Conservation (phyloP, 2,329 filamentous ascomycete genomes). For the Cercospora sp. region DNA sequence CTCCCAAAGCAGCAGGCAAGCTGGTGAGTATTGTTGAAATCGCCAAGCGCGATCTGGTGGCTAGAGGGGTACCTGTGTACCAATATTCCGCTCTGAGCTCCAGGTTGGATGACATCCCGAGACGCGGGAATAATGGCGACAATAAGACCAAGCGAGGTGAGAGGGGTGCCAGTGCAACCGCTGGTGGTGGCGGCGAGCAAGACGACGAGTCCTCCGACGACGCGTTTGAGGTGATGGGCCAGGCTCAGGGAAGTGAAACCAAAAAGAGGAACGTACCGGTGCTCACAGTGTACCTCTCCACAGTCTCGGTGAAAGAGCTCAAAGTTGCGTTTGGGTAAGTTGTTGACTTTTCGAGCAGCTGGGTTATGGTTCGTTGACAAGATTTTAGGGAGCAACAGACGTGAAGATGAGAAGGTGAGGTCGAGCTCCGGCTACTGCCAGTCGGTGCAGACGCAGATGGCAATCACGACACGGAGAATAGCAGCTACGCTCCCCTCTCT, state of each 20-base stretch:
- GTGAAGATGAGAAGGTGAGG: constrained; percentile 10
- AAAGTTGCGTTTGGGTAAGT: constrained; percentile 48
- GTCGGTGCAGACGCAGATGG: too few species aligned
- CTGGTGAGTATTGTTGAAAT: constrained; percentile 69
- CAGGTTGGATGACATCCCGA: constrained; percentile 31
- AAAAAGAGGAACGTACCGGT: constrained; percentile 53
- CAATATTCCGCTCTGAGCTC: constrained; percentile 38
- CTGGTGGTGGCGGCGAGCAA: constrained; percentile 15
- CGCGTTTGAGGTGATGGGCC: constrained; percentile 35
- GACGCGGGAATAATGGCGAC: not conserved
- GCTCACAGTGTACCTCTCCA: constrained; percentile 62
- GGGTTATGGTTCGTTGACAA: constrained; percentile 7
- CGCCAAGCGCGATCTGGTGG: constrained; percentile 41
- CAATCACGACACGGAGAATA: too few species aligned
- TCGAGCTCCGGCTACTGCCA: not conserved
- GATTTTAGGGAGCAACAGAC: constrained; percentile 15
- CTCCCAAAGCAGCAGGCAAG: constrained; percentile 54
- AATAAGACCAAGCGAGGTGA: not conserved
- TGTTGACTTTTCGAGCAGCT: not conserved
- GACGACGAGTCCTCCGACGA: constrained; percentile 27
- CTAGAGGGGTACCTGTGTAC: constrained; percentile 50
- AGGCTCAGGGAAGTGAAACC: constrained; percentile 48
- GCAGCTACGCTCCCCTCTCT: too few species aligned
- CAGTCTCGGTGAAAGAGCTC: constrained; percentile 56
- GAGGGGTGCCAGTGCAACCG: constrained; percentile 5